Conservation (phyloP, 441 rosid species). For the Arabidopsis hybrid region DNA sequence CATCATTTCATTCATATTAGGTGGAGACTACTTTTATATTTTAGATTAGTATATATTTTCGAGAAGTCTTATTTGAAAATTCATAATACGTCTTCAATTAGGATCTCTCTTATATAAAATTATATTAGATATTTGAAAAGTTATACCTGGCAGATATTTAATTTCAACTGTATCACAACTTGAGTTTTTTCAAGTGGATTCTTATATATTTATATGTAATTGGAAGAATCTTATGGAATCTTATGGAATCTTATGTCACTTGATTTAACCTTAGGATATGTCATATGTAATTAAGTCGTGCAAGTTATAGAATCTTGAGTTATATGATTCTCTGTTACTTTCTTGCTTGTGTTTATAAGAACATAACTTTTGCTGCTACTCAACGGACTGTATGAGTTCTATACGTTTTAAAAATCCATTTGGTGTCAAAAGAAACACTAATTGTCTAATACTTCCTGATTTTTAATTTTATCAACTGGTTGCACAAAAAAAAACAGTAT, state of each 20-base stretch:
- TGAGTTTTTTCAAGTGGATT: conserved; percentile 8
- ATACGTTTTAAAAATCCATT: conserved; percentile 17
- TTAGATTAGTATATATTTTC: background rate
- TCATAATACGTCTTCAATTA: conserved; percentile 16
- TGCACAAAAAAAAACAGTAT: background rate
- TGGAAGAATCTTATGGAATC: conserved; percentile 19
- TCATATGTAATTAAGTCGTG: conserved; percentile 38
- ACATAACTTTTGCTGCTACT: conserved; percentile 10
- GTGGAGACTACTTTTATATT: conserved; percentile 24
- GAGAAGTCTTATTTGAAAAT: conserved; percentile 25
- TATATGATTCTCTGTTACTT: conserved; percentile 28
- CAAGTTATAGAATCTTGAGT: conserved; percentile 33
- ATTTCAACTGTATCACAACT: conserved; percentile 8
- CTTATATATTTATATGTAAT: background rate
- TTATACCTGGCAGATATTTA: conserved; percentile 15
- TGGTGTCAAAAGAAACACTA: conserved; percentile 6
- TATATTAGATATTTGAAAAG: conserved; percentile 15
- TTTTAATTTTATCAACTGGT: background rate
- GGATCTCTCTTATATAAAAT: background rate
- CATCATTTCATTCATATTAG: conserved; percentile 35
- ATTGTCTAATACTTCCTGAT: background rate
- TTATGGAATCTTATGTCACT: conserved; percentile 31
- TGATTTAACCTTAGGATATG: conserved; percentile 23
- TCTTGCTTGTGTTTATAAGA: conserved; percentile 31
- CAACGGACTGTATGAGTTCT: conserved; percentile 12